These are phyloP conservation scores for Teunomyces aglyptinius DNA, from an alignment of 805 yeast genomes.

Conservation along the genomic window DNA sequence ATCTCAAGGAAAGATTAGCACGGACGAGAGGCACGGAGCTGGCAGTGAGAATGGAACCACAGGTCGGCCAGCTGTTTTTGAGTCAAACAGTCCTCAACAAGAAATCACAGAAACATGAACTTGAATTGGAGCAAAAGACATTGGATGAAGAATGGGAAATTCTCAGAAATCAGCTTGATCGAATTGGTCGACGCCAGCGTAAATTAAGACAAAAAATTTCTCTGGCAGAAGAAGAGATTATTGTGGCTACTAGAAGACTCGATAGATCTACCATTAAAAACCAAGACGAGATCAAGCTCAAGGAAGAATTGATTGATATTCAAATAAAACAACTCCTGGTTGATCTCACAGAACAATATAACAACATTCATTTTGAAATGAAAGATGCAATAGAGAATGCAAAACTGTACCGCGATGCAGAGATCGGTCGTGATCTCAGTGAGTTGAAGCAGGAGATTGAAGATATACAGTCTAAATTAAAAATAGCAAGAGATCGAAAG, in stretches of 20 bases:
- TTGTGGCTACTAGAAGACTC: constrained; percentile 3
- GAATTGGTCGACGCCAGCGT: constrained; percentile 1
- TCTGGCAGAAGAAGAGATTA: constrained; percentile 9
- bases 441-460: neutral
- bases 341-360: constrained; percentile 24
- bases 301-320: constrained; percentile 27
- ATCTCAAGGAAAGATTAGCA: neutral
- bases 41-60: constrained; percentile 1
- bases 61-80: neutral
- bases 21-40: neutral
- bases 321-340: constrained; percentile 30
- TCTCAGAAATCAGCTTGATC: constrained; percentile 2
- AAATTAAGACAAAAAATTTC: neutral
- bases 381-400: constrained; percentile 32
- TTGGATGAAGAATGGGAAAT: constrained; percentile 11
- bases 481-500: neutral
- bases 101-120: constrained; percentile 4
- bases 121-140: constrained; percentile 8
- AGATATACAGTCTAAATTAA: neutral
- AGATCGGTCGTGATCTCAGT: neutral
- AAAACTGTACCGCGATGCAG: constrained; percentile 20
- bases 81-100: neutral
- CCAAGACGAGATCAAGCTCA: constrained; percentile 21
- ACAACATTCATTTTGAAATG: constrained; percentile 33
- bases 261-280: neutral